Evolutionary conservation across 305 asterid species (phyloP), one percentile per base, ranked within the genome.

Genomic region (Solanum hybrid): DNA sequence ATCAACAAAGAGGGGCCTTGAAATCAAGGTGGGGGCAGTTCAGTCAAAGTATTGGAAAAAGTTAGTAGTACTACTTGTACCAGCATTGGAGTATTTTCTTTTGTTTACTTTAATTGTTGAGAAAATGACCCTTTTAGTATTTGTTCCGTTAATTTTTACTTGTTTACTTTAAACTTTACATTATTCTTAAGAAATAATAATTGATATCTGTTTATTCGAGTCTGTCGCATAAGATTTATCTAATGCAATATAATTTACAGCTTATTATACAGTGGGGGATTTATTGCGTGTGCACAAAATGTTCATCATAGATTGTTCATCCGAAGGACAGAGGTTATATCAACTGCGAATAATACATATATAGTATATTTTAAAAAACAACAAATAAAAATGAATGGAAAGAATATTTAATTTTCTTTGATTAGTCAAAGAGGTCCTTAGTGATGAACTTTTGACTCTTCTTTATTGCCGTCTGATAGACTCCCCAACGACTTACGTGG

Each of bases 1-100:
- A 91, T 94, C 95, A 94, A 94, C 90, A 82, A 93, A 94, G 92
- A 92, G 93, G 92, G 93, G 93, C 94, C 91, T 92, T 90, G 92
- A 93, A 40, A 40, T 90, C 90, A 92, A 51, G 90, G 95, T 91
- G 89, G 95, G 92, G 96, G 92, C 94, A 93, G 89, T 78, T 84
- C 93, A 91, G 97, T 95, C 96, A 94, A 94, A 94, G 90, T 92
- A 89, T 42, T 86, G 88, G 91, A 92, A 92, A 36, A 64, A 42
- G 24, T 51, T 72, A 10, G 87, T 29, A 45, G 73, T 51, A 84
- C 31, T 4, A 40, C 7, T 17, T 7, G 38, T 82, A 81, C 27
- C 56, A 27, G 4, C 31, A 86, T 29, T 7, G 37, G 24, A 29
- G 86, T 56, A 69, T 36, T 19, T 77, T 60, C 69, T 66, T 86